phyloP scores from a whole-genome alignment of 1,139 yeast species.

The Candida freyschussii region DNA sequence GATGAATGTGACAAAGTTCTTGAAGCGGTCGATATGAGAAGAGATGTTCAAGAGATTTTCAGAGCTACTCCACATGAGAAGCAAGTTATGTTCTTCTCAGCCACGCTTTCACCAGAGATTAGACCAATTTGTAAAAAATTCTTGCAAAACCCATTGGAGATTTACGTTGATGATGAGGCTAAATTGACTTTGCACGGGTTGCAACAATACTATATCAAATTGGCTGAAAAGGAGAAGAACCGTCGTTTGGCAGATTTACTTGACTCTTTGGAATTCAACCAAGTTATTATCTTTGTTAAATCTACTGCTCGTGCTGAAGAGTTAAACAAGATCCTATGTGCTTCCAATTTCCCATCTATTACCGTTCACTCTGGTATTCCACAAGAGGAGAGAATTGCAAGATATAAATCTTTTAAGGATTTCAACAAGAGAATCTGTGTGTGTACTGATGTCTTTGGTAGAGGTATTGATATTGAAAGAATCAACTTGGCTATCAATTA shows the following conservation, averaged over 20 bases:
- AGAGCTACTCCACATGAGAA: slow-evolving; percentile 97
- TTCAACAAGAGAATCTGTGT: slow-evolving; percentile 98
- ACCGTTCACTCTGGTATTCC: slow-evolving; percentile 95
- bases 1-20: slow-evolving; percentile 99
- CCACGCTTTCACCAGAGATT: slow-evolving; percentile 90
- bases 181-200: slow-evolving; percentile 96
- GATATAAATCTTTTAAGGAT: slow-evolving; percentile 95
- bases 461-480: slow-evolving; percentile 99
- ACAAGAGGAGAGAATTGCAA: slow-evolving; percentile 96
- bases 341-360: slow-evolving; percentile 95
- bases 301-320: slow-evolving; percentile 91
- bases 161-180: slow-evolving; percentile 96
- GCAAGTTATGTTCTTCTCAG: slow-evolving; percentile 99
- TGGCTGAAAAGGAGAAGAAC: slow-evolving; percentile 90
- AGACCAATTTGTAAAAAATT: slow-evolving; percentile 97
- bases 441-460: slow-evolving; percentile 96
- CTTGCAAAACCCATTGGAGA: slow-evolving; percentile 97
- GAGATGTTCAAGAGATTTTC: slow-evolving; percentile 97
- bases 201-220: slow-evolving; percentile 91
- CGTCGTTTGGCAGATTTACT: slow-evolving; percentile 86
- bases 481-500: slow-evolving; percentile 96
- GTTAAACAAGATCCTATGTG: slow-evolving; percentile 82
- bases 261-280: slow-evolving; percentile 95
- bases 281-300: slow-evolving; percentile 94
- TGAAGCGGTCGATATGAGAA: slow-evolving; percentile 91